Evolutionary conservation across 768 basidiomycete species (phyloP).

Genomic region (Amanita inopinata): DNA sequence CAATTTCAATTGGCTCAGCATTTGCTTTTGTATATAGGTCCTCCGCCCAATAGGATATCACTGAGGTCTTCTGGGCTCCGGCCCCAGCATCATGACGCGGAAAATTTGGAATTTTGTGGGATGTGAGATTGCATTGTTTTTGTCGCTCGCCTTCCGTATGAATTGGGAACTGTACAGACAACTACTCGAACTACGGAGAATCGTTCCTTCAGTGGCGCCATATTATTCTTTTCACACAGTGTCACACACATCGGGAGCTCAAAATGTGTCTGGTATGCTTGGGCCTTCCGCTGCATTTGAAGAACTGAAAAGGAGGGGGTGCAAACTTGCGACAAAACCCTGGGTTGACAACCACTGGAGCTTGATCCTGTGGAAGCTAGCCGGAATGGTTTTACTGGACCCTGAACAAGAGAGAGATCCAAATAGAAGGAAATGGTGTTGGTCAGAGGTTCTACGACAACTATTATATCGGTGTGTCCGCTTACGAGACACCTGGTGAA

Average conservation of each 20-base stretch:
- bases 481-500: not conserved
- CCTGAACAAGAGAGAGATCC: slow-evolving; percentile 46
- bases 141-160: too few relatives aligned
- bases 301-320: slow-evolving; percentile 47
- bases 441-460: slow-evolving; percentile 73
- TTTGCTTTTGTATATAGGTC: not conserved
- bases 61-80: slow-evolving; percentile 39
- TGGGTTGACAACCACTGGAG: slow-evolving; percentile 95
- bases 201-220: slow-evolving; percentile 43
- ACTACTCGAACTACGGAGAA: slow-evolving; percentile 38
- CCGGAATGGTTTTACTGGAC: slow-evolving; percentile 70
- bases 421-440: slow-evolving; percentile 60
- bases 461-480: slow-evolving; percentile 67
- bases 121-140: slow-evolving; percentile 50
- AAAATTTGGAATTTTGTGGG: slow-evolving; percentile 33
- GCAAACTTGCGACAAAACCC: slow-evolving; percentile 52
- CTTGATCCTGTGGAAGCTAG: slow-evolving; percentile 90
- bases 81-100: slow-evolving; percentile 35
- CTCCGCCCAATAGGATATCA: slow-evolving; percentile 27
- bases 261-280: slow-evolving; percentile 16
- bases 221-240: slow-evolving; percentile 51
- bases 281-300: slow-evolving; percentile 48
- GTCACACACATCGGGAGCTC: slow-evolving; percentile 15
- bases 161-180: slow-evolving; percentile 35
- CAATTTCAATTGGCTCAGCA: not conserved